These are phyloP conservation scores for Trichopus zeylanicus DNA, from an alignment of 116 monocot species.

Conservation along the genomic window DNA sequence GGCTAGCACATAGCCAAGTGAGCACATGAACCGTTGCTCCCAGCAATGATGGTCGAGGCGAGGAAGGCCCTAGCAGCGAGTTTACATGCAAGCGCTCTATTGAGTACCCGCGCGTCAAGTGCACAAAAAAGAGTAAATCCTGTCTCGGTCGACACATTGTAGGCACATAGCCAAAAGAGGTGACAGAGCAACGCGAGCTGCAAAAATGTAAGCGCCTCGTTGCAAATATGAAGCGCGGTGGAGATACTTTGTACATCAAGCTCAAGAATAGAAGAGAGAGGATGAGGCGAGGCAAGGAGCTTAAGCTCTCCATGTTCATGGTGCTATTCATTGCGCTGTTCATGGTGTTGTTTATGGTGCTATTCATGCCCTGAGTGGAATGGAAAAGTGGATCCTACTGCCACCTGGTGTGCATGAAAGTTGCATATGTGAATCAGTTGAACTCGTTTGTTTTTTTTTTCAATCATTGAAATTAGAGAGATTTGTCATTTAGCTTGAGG, in stretches of 20 bases:
- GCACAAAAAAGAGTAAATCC: conserved; percentile 53
- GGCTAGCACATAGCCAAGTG: conserved; percentile 66
- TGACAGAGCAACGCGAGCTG: conserved; percentile 45
- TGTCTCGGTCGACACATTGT: conserved; percentile 41
- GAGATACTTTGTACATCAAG: conserved; percentile 18
- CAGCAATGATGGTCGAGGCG: conserved; percentile 28
- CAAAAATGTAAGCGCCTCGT: conserved; percentile 11
- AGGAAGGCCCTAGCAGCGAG: conserved; percentile 27
- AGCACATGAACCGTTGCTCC: conserved; percentile 59
- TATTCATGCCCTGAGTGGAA: too few species aligned
- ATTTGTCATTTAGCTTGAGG: too few species aligned
- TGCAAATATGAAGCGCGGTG: neutral
- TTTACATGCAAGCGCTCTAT: conserved; percentile 15
- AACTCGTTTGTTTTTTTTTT: too few species aligned
- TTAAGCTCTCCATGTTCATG: too few species aligned
- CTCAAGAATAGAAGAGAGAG: conserved; percentile 2
- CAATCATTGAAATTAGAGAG: too few species aligned
- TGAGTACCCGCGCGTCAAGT: conserved; percentile 14
- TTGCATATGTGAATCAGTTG: too few species aligned
- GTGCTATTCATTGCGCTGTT: too few species aligned
- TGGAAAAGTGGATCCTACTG: too few species aligned
- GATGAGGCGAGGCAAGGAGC: conserved; percentile 17
- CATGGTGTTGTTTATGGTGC: too few species aligned
- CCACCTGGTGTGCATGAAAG: too few species aligned
- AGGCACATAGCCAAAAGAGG: conserved; percentile 66